Conservation (phyloP, 2,329 filamentous ascomycete species). For the Phaeosphaeria sp. region DNA sequence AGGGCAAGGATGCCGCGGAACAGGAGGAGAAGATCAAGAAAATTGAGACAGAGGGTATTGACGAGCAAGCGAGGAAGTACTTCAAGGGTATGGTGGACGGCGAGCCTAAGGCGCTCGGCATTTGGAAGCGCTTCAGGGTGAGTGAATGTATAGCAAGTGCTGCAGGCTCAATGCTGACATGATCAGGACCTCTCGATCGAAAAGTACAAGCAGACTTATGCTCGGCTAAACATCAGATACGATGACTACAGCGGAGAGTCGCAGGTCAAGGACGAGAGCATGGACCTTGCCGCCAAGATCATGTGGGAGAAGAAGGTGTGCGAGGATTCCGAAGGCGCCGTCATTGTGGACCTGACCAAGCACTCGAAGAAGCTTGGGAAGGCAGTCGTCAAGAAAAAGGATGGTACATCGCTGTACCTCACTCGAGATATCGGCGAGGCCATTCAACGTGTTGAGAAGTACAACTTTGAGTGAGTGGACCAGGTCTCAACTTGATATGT, state of each 20-base stretch:
- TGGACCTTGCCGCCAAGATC: slow-evolving; percentile 64
- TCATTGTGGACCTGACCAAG: slow-evolving; percentile 73
- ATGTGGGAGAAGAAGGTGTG: slow-evolving; percentile 67
- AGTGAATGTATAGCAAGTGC: not conserved
- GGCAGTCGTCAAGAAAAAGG: slow-evolving; percentile 70
- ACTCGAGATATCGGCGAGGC: slow-evolving; percentile 73
- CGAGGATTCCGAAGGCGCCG: slow-evolving; percentile 69
- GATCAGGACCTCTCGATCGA: slow-evolving; percentile 64
- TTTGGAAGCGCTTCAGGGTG: slow-evolving; percentile 67
- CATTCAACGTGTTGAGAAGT: slow-evolving; percentile 66
- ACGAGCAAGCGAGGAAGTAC: slow-evolving; percentile 76
- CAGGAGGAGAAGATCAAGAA: slow-evolving; percentile 52
- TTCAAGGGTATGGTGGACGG: slow-evolving; percentile 74
- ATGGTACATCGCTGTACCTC: slow-evolving; percentile 72
- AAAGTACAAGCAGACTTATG: slow-evolving; percentile 69
- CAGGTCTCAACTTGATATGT: no score
- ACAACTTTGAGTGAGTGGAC: slow-evolving; percentile 60
- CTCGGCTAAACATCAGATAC: slow-evolving; percentile 68
- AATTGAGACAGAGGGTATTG: slow-evolving; percentile 50
- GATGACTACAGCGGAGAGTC: slow-evolving; percentile 75
- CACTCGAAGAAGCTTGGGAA: slow-evolving; percentile 73
- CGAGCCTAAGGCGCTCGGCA: slow-evolving; percentile 62
- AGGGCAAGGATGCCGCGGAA: slow-evolving; percentile 51
- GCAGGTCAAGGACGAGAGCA: slow-evolving; percentile 67
- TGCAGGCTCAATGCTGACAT: slow-evolving; percentile 9